A percentile compares a stretch with the other conserved stretches of the same genome.
Evolutionary conservation across 192 early-diverging fungal species (phyloP).

Genomic region (Gaertneriomyces sp.): DNA sequence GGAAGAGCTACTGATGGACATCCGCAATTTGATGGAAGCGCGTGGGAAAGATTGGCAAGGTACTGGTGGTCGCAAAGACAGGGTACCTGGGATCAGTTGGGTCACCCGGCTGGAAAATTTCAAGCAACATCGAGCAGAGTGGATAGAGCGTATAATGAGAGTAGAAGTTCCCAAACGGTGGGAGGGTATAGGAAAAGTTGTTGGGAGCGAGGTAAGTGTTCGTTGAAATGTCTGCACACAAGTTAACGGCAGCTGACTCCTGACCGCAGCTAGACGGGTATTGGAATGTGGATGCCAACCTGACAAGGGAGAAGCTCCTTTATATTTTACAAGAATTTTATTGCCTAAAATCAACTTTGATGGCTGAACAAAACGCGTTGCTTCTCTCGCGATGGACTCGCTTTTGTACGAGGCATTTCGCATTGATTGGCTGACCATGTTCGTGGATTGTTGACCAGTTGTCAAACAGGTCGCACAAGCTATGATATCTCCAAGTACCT

Average conservation of each 20-base stretch:
- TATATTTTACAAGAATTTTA: constrained; percentile 37
- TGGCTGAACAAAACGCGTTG: constrained; percentile 39
- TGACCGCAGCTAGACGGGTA: constrained; percentile 20
- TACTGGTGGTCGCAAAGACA: constrained; percentile 33
- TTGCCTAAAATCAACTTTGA: constrained; percentile 26
- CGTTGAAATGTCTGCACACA: not conserved
- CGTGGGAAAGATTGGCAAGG: constrained; percentile 50
- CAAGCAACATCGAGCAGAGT: constrained; percentile 37
- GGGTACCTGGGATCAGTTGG: constrained; percentile 31
- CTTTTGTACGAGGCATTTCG: constrained; percentile 39
- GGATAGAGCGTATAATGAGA: constrained; percentile 33
- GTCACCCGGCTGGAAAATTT: constrained; percentile 41
- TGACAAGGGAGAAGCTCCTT: constrained; percentile 22
- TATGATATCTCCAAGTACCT: constrained; percentile 36
- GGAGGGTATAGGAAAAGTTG: constrained; percentile 15
- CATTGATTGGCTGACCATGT: not conserved
- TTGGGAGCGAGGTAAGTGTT: constrained; percentile 36
- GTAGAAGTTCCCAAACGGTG: constrained; percentile 31
- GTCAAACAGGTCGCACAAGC: constrained; percentile 31
- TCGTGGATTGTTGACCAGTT: not conserved
- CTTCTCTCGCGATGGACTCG: constrained; percentile 49
- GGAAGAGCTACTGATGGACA: constrained; percentile 49
- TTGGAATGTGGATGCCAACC: constrained; percentile 39
- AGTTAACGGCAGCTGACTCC: not conserved
- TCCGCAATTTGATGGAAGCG: constrained; percentile 34